A percentile compares a stretch with the other conserved stretches of the same genome.
Conservation (phyloP, 257 asterid species). For the Hygrophila difformis region DNA sequence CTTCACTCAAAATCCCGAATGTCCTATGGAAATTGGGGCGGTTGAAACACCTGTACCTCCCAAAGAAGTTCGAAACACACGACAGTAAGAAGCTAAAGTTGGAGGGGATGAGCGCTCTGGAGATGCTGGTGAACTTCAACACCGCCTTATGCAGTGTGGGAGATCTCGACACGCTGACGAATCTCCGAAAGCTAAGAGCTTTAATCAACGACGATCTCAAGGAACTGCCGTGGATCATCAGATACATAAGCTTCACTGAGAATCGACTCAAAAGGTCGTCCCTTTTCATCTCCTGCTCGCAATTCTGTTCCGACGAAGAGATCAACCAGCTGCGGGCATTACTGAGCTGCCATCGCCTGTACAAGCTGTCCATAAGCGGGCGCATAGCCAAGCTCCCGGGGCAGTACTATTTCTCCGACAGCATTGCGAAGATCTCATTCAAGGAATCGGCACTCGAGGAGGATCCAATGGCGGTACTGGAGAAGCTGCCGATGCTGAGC, state of each 20-base stretch:
- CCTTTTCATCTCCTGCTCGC: constrained; percentile 20
- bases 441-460: constrained; percentile 23
- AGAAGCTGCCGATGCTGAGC: constrained; percentile 31
- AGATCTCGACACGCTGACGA: constrained; percentile 26
- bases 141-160: constrained; percentile 30
- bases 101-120: constrained; percentile 23
- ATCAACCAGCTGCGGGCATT: constrained; percentile 16
- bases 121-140: constrained; percentile 33
- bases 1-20: constrained; percentile 21
- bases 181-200: constrained; percentile 34
- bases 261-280: constrained; percentile 26
- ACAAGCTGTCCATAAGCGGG: constrained; percentile 22
- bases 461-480: constrained; percentile 32
- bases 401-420: constrained; percentile 24
- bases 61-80: constrained; percentile 17
- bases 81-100: constrained; percentile 19
- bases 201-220: constrained; percentile 20
- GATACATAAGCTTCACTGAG: constrained; percentile 28
- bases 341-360: constrained; percentile 24
- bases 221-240: constrained; percentile 24
- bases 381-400: constrained; percentile 23
- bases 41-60: constrained; percentile 32
- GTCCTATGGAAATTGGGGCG: constrained; percentile 27
- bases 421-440: constrained; percentile 29
- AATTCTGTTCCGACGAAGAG: constrained; percentile 26